Conservation (phyloP, 1,284 basidiomycete species). For the Athelia sp. region DNA sequence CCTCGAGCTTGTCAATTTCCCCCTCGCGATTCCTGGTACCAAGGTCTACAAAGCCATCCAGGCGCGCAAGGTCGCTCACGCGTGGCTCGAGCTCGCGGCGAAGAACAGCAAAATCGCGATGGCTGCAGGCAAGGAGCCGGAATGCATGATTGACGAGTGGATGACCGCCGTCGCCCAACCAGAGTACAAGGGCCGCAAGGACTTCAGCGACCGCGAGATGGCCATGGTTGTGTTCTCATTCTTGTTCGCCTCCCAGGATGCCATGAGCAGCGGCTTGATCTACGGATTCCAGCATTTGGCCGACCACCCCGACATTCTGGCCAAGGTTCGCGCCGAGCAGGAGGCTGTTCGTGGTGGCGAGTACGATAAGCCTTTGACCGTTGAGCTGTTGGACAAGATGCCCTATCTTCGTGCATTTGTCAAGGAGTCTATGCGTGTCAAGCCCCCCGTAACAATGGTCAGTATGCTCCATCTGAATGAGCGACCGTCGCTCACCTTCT, state of each 20-base stretch:
- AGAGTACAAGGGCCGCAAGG: conserved; percentile 71
- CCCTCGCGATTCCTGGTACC: conserved; percentile 91
- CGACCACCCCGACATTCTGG: conserved; percentile 86
- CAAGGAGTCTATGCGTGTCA: conserved; percentile 88
- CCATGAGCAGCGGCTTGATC: conserved; percentile 92
- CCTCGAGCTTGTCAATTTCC: conserved; percentile 98
- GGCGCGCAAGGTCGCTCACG: conserved; percentile 86
- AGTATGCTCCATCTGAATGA: too few species aligned
- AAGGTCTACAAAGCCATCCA: conserved; percentile 95
- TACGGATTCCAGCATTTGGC: conserved; percentile 96
- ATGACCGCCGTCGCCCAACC: conserved; percentile 71
- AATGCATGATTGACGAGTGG: conserved; percentile 95
- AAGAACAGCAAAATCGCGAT: conserved; percentile 80
- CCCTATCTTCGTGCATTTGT: conserved; percentile 88
- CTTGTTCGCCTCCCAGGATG: conserved; percentile 97
- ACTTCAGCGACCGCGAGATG: conserved; percentile 95
- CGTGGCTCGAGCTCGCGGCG: conserved; percentile 81
- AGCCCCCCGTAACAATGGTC: conserved; percentile 93
- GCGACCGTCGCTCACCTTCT: conserved; percentile 7
- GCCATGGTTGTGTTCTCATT: conserved; percentile 95
- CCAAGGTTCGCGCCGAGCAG: conserved; percentile 91
- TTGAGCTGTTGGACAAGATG: conserved; percentile 93
- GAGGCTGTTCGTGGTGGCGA: conserved; percentile 80
- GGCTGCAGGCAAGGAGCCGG: conserved; percentile 76
- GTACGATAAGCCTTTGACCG: conserved; percentile 74